A percentile compares a stretch with the other conserved stretches of the same genome.
These are phyloP conservation scores for Kodamaea sp. DNA, from an alignment of 1,139 yeast genomes.

Conservation along the genomic window DNA sequence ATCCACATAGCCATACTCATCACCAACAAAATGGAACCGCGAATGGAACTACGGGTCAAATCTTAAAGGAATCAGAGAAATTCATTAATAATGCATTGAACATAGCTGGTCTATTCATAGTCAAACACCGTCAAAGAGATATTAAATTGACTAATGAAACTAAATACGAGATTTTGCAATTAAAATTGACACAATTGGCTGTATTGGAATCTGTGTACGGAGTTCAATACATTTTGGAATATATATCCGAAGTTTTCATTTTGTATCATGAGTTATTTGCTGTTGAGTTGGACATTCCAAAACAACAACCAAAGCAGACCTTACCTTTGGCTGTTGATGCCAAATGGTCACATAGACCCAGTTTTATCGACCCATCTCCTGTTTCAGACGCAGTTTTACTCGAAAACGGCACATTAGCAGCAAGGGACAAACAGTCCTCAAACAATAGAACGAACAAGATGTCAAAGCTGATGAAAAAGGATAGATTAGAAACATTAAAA, in stretches of 20 bases:
- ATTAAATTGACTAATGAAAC: conserved; percentile 30
- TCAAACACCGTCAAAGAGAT: conserved; percentile 29
- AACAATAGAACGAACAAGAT: conserved; percentile 21
- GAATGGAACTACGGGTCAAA: conserved; percentile 2
- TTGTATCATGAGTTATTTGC: conserved; percentile 56
- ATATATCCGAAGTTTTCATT: conserved; percentile 62
- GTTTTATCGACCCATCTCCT: conserved; percentile 37
- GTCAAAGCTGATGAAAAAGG: conserved; percentile 12
- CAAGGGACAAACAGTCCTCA: conserved; percentile 15
- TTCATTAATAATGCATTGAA: conserved; percentile 43
- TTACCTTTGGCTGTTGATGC: conserved; percentile 17
- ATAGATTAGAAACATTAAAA: conserved; percentile 6
- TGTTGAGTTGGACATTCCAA: conserved; percentile 19
- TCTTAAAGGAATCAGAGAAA: conserved; percentile 30
- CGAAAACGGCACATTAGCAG: conserved; percentile 7
- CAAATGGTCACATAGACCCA: conserved; percentile 48
- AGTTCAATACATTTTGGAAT: conserved; percentile 57
- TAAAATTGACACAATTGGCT: conserved; percentile 74
- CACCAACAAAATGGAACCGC: conserved; percentile 4
- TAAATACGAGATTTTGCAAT: conserved; percentile 59
- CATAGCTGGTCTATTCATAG: conserved; percentile 39
- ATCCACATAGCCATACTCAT: conserved; percentile 3
- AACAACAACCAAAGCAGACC: conserved; percentile 5
- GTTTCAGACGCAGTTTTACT: conserved; percentile 9
- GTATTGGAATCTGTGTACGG: conserved; percentile 65